A percentile compares a stretch with the other conserved stretches of the same genome.
phyloP scores from a whole-genome alignment of 1,139 yeast species.

The Pichia sp. region DNA sequence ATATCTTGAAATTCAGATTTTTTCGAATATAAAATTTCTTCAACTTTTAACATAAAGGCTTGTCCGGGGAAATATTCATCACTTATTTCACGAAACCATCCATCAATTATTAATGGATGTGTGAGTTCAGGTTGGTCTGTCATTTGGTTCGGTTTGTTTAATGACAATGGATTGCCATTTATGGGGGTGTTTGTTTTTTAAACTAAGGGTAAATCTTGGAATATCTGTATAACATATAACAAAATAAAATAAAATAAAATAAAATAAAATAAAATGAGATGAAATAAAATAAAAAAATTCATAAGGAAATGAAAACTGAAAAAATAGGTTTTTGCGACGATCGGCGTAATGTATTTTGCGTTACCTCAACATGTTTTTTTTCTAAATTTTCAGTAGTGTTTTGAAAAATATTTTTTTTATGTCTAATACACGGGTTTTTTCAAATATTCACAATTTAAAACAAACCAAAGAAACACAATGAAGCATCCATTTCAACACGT shows the following conservation, averaged over 20 bases:
- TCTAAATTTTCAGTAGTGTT: not conserved
- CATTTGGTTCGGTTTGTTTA: not conserved
- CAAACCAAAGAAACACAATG: conserved; percentile 28
- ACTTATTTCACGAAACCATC: conserved; percentile 89
- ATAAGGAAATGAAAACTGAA: not conserved
- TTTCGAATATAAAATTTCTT: conserved; percentile 72
- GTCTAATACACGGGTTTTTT: not conserved
- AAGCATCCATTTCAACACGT: conserved; percentile 67
- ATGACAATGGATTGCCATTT: not conserved
- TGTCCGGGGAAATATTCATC: conserved; percentile 91
- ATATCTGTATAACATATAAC: too few relatives aligned
- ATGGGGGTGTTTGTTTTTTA: not conserved
- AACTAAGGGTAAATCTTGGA: too few relatives aligned
- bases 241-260: too few relatives aligned
- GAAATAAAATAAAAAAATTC: not conserved
- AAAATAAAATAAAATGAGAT: too few relatives aligned
- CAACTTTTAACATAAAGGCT: conserved; percentile 81
- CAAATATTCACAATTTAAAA: too few relatives aligned
- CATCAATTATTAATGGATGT: conserved; percentile 42
- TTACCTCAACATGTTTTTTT: not conserved
- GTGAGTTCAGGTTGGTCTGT: conserved; percentile 11
- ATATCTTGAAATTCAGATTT: conserved; percentile 85
- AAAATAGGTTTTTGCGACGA: not conserved
- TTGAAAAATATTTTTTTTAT: not conserved
- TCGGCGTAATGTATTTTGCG: not conserved